phyloP scores from a whole-genome alignment of 306 rosid genomes.

The Abrus precatorius region DNA sequence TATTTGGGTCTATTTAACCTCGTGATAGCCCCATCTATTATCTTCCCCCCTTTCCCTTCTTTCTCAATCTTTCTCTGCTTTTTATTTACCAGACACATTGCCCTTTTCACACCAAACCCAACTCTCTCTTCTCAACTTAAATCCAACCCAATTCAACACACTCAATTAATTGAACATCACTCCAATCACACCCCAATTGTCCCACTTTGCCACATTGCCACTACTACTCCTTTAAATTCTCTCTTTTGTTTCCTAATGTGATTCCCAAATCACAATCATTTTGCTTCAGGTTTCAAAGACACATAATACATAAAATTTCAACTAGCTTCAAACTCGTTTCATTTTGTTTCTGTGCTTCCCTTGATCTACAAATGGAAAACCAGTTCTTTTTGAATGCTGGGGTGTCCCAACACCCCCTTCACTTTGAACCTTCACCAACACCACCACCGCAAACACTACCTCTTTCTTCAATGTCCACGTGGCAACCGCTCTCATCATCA shows the following conservation, averaged over 20 bases:
- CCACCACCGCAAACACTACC: not conserved
- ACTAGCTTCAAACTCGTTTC: constrained; percentile 11
- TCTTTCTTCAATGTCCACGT: constrained; percentile 54
- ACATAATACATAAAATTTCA: not conserved
- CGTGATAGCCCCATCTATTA: constrained; percentile 41
- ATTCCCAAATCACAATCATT: constrained; percentile 38
- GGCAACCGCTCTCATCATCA: constrained; percentile 70
- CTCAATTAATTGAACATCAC: constrained; percentile 15
- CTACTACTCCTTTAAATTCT: constrained; percentile 29
- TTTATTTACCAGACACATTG: constrained; percentile 39
- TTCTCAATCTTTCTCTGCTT: constrained; percentile 33
- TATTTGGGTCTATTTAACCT: constrained; percentile 64
- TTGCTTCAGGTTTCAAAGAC: constrained; percentile 26
- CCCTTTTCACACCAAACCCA: constrained; percentile 29
- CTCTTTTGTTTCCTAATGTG: constrained; percentile 49
- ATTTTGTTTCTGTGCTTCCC: not conserved
- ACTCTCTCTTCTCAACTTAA: constrained; percentile 26
- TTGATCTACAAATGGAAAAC: constrained; percentile 59
- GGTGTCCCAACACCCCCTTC: constrained; percentile 50
- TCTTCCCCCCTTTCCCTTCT: constrained; percentile 51
- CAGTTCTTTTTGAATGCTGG: constrained; percentile 65
- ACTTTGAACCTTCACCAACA: constrained; percentile 52
- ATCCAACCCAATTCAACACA: constrained; percentile 29
- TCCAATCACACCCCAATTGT: constrained; percentile 14
- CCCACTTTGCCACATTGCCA: constrained; percentile 46